Base-by-base conservation (phyloP, 495 filamentous ascomycete species). In the Annulohypoxylon maeteangense region DNA sequence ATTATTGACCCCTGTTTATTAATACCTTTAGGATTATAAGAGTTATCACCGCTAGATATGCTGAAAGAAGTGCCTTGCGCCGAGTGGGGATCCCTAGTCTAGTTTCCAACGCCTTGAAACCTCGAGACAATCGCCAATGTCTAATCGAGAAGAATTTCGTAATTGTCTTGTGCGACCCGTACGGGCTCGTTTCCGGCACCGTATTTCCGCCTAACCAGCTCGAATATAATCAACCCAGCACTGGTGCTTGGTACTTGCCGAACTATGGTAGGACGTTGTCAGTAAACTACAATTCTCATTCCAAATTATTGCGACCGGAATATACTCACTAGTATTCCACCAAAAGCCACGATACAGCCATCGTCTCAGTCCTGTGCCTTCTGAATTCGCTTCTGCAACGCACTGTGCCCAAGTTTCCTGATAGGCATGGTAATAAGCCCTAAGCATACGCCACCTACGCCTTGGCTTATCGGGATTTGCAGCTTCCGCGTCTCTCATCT, bases 201-300 rank as follows among this genome's bases (percentile, higher is more conserved):
- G 79, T 94, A 96, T 78, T 91, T 91, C 58, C 94, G 85, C 68
- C 94, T 84, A 20, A 97, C 89, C 34, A 97, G 67, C 78, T 97
- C 94, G 76, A 97, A 97, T 50, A 95, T 93, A 67, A 97, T 91
- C 60, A 97, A 77, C 0, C 93, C 94, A 1, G 94, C 93, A 72
- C 91, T 94, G 3, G 94, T 96, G 76, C 92, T 94, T 14, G 94
- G 94, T 38, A 97, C 90, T 79, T 95, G 92, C 40, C 90, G 85
- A 45, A 96, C 70, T 73, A 36, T 58, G 16, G 40, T 4, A 25
- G 27, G 10, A 40, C 31, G 8, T 8, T 1, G 51, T 10, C 1
- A 34, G n/a, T n/a, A n/a, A n/a, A n/a, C n/a, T n/a, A n/a, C n/a
- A n/a, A n/a, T n/a, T n/a, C n/a, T n/a, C n/a, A n/a, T n/a, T n/a